Conservation (phyloP, 2,329 filamentous ascomycete species). For the Chaetoscypha palmicola region DNA sequence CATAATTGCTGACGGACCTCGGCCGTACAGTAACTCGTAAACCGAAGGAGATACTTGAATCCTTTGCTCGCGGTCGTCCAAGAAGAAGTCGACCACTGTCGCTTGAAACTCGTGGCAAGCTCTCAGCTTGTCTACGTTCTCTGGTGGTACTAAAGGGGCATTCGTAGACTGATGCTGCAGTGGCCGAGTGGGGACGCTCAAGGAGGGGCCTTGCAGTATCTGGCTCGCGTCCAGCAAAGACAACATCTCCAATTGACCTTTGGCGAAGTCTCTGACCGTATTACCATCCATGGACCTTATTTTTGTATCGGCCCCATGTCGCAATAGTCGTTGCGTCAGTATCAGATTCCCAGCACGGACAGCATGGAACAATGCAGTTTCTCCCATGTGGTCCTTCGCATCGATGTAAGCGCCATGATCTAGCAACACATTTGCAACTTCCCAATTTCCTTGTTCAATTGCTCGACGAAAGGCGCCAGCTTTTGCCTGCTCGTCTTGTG, state of each 20-base stretch:
- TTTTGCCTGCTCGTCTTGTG: too few relatives aligned
- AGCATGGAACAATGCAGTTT: background rate
- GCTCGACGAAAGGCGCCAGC: background rate
- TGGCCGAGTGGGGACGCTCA: background rate
- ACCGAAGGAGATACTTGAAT: background rate
- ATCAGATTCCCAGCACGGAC: background rate
- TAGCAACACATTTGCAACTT: background rate
- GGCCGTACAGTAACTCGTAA: background rate
- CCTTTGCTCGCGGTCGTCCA: background rate
- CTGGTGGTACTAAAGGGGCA: background rate
- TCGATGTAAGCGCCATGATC: background rate
- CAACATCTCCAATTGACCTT: background rate
- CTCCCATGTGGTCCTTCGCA: background rate
- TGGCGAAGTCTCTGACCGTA: background rate
- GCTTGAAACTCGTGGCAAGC: background rate
- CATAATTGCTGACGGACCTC: background rate
- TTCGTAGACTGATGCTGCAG: background rate
- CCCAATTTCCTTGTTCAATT: background rate
- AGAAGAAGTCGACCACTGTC: background rate
- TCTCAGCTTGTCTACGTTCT: background rate
- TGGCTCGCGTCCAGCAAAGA: background rate
- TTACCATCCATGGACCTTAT: background rate
- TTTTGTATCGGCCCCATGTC: background rate
- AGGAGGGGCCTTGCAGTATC: background rate
- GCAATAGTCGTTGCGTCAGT: background rate